Evolutionary conservation across 495 filamentous ascomycete species (phyloP).

Genomic region (Parathielavia hyrcaniae): DNA sequence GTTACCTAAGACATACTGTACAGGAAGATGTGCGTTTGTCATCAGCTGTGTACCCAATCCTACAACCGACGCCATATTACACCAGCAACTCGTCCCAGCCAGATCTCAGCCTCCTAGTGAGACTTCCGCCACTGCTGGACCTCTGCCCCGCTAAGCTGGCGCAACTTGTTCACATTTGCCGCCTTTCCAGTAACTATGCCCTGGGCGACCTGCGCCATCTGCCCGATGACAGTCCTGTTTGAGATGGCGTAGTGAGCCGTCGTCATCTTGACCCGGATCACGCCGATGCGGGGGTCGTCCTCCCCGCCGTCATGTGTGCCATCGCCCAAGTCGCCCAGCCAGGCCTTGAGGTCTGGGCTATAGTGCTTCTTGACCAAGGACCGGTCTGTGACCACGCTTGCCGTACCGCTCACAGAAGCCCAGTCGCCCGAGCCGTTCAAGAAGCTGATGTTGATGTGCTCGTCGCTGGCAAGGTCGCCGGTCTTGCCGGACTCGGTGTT

Average conservation of each 20-base stretch:
- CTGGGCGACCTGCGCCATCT: slow-evolving; percentile 66
- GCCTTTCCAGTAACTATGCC: slow-evolving; percentile 64
- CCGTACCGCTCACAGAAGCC: slow-evolving; percentile 73
- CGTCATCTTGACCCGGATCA: slow-evolving; percentile 60
- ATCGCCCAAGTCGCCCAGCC: slow-evolving; percentile 87
- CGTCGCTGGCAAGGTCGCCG: slow-evolving; percentile 67
- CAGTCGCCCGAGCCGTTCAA: slow-evolving; percentile 63
- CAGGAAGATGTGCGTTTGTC: not conserved
- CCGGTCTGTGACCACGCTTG: slow-evolving; percentile 61
- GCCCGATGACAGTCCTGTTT: slow-evolving; percentile 49
- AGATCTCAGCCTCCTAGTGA: slow-evolving; percentile 23
- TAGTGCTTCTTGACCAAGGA: slow-evolving; percentile 70
- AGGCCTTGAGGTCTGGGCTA: slow-evolving; percentile 66
- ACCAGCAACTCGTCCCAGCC: not conserved
- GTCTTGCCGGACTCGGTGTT: slow-evolving; percentile 93
- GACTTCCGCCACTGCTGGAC: slow-evolving; percentile 47
- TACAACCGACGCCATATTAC: not conserved
- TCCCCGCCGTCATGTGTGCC: slow-evolving; percentile 78
- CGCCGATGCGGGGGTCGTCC: slow-evolving; percentile 69
- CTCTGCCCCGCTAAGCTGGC: slow-evolving; percentile 67
- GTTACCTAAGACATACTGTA: not conserved
- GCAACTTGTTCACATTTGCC: slow-evolving; percentile 68
- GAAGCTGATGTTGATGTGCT: slow-evolving; percentile 82
- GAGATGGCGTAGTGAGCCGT: slow-evolving; percentile 58
- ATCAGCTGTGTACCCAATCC: not conserved